Conservation (phyloP, 441 rosid genomes). For the Populus hybrid region DNA sequence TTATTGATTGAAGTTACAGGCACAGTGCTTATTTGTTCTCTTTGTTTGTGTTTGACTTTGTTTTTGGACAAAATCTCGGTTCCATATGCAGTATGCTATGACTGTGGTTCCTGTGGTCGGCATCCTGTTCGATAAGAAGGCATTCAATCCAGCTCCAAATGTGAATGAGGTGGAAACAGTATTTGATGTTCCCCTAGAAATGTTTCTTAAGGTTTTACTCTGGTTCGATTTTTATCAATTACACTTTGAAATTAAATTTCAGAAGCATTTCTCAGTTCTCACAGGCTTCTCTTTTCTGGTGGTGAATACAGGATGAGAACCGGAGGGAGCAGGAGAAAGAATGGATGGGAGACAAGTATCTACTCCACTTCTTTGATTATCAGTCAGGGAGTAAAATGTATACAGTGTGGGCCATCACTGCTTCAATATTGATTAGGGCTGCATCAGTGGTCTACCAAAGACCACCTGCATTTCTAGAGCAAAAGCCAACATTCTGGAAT, state of each 20-base stretch:
- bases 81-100: constrained; percentile 36
- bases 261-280: background rate
- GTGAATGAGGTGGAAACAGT: constrained; percentile 64
- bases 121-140: constrained; percentile 39
- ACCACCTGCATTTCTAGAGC: constrained; percentile 54
- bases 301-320: constrained; percentile 47
- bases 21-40: background rate
- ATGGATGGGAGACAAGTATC: constrained; percentile 43
- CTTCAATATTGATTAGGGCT: constrained; percentile 55
- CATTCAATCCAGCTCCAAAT: constrained; percentile 44
- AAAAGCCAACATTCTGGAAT: constrained; percentile 50
- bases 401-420: constrained; percentile 64
- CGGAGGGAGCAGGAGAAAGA: constrained; percentile 51
- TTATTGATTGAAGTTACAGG: background rate
- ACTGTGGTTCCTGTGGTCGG: constrained; percentile 58
- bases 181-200: constrained; percentile 67
- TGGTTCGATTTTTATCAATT: background rate
- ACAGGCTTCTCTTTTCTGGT: background rate
- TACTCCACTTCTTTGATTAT: constrained; percentile 60
- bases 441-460: constrained; percentile 59
- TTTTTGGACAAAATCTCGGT: background rate
- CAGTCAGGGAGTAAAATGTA: constrained; percentile 32
- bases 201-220: constrained; percentile 67
- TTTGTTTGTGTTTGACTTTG: background rate
- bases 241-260: background rate